Percentiles rank a stretch among this genome's conserved stretches.
Evolutionary conservation across 2,329 filamentous ascomycete species (phyloP).

Genomic region (Hypoxylon sp.): DNA sequence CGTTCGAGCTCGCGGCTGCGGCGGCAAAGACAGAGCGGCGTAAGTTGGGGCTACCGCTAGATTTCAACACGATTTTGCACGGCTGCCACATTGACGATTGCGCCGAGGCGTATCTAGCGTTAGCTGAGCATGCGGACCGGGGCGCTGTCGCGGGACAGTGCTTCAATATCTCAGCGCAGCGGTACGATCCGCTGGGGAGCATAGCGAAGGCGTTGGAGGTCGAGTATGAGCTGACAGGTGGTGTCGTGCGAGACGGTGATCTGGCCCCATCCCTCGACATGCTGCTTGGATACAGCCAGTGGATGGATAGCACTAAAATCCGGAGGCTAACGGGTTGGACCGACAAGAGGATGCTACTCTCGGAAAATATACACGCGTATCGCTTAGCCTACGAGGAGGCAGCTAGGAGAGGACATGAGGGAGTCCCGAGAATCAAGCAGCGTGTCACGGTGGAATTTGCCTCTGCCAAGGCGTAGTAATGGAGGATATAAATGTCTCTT

Average conservation of each 20-base stretch:
- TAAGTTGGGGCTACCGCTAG: conserved; percentile 52
- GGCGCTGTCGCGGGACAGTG: conserved; percentile 54
- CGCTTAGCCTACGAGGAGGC: conserved; percentile 57
- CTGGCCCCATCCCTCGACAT: conserved; percentile 25
- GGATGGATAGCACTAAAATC: conserved; percentile 60
- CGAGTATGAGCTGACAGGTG: conserved; percentile 57
- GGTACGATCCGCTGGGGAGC: conserved; percentile 60
- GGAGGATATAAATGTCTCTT: neutral
- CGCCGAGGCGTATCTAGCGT: conserved; percentile 61
- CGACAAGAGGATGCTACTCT: conserved; percentile 55
- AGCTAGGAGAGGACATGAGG: conserved; percentile 39
- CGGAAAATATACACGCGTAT: conserved; percentile 55
- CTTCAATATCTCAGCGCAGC: conserved; percentile 61
- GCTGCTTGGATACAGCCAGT: conserved; percentile 57
- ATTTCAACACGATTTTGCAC: conserved; percentile 59
- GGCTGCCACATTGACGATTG: conserved; percentile 65
- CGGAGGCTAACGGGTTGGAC: conserved; percentile 57
- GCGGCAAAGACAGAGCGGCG: conserved; percentile 36
- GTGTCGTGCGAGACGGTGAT: conserved; percentile 38
- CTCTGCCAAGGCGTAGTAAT: conserved; percentile 3
- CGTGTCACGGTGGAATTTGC: conserved; percentile 18
- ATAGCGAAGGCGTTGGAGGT: conserved; percentile 55
- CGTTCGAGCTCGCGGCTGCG: conserved; percentile 54
- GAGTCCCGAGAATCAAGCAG: conserved; percentile 48
- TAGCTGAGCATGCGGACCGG: conserved; percentile 56